Conservation (phyloP, 768 basidiomycete genomes). For the Auricularia heimuer region DNA sequence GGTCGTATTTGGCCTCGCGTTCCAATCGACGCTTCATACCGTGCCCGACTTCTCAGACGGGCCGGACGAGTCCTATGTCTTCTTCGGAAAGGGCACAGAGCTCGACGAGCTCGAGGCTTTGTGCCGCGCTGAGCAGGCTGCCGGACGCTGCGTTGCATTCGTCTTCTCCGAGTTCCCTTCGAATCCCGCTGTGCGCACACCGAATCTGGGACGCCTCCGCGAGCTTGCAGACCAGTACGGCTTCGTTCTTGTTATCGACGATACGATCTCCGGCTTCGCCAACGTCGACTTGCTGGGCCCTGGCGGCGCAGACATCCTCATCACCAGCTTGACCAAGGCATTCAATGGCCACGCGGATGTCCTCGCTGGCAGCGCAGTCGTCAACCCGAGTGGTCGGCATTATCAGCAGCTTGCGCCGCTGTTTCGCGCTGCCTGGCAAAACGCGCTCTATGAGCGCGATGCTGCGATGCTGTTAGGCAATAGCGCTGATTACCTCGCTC, state of each 20-base stretch:
- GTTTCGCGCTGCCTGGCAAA: background rate
- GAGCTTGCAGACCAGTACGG: conserved; percentile 37
- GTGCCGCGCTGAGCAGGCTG: conserved; percentile 19
- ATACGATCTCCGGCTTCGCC: conserved; percentile 43
- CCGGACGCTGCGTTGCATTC: conserved; percentile 24
- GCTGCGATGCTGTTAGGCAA: background rate
- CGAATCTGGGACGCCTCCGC: conserved; percentile 31
- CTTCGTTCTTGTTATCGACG: conserved; percentile 43
- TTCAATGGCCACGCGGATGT: conserved; percentile 46
- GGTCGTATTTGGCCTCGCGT: background rate
- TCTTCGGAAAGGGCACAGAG: conserved; percentile 14
- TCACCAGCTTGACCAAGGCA: conserved; percentile 43
- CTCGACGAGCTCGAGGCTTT: conserved; percentile 26
- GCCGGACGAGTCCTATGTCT: conserved; percentile 18
- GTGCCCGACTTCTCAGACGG: conserved; percentile 27
- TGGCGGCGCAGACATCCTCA: conserved; percentile 36
- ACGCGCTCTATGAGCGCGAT: background rate
- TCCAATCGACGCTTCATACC: background rate
- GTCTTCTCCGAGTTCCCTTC: conserved; percentile 45
- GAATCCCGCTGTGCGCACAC: conserved; percentile 40
- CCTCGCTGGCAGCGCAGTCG: conserved; percentile 34
- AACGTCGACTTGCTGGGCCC: conserved; percentile 36
- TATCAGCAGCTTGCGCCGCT: background rate
- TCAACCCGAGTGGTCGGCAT: background rate
- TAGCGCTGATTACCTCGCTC: background rate